A percentile compares a stretch with the other conserved stretches of the same genome.
Evolutionary conservation across 2,329 filamentous ascomycete genomes (phyloP).

Genomic region (Fonsecaea erecta): DNA sequence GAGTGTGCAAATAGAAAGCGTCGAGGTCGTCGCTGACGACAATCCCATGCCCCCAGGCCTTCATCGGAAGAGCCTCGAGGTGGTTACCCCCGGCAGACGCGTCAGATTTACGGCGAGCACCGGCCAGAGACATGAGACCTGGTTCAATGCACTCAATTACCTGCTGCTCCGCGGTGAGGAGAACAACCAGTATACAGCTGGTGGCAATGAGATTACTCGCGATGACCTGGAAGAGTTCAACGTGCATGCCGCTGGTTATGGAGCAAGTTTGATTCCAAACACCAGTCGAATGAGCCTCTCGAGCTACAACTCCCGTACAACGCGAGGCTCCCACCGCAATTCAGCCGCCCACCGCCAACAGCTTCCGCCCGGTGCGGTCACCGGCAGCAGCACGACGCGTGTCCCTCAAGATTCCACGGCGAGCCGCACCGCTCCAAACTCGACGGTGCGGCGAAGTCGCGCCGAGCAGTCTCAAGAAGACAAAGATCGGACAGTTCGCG

Average conservation of each 20-base stretch:
- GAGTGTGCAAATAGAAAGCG: constrained; percentile 91
- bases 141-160: constrained; percentile 97
- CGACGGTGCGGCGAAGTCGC: constrained; percentile 39
- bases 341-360: constrained; percentile 45
- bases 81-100: constrained; percentile 83
- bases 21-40: constrained; percentile 88
- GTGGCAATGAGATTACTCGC: constrained; percentile 61
- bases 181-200: constrained; percentile 49
- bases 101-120: constrained; percentile 96
- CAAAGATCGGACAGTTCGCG: constrained; percentile 53
- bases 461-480: constrained; percentile 51
- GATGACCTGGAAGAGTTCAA: constrained; percentile 81
- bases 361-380: constrained; percentile 45
- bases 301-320: constrained; percentile 77
- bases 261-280: constrained; percentile 58
- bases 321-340: constrained; percentile 56
- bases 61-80: constrained; percentile 89
- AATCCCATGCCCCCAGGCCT: constrained; percentile 94
- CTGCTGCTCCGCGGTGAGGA: constrained; percentile 75
- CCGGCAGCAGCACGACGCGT: constrained; percentile 42
- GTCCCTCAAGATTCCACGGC: constrained; percentile 41
- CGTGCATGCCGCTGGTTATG: constrained; percentile 72
- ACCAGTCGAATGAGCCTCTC: constrained; percentile 63
- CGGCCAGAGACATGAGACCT: constrained; percentile 92
- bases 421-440: constrained; percentile 37